phyloP scores from a whole-genome alignment of 257 asterid species.

The Nicotiana obtusifolia region DNA sequence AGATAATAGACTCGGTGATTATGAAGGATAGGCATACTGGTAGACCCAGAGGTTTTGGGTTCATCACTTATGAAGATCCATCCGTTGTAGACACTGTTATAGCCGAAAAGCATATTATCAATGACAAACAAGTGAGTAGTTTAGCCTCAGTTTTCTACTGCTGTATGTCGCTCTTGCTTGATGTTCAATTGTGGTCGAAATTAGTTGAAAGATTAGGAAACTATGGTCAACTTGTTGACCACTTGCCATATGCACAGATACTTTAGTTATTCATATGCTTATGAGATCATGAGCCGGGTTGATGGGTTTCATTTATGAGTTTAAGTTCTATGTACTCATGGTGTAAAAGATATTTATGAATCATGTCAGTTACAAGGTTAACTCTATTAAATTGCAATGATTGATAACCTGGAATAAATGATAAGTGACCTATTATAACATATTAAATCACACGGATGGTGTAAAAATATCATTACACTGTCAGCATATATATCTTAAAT shows the following conservation, averaged over 20 bases:
- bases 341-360: too few relatives aligned
- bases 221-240: background rate
- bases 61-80: constrained; percentile 81
- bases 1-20: constrained; percentile 90
- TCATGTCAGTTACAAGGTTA: too few relatives aligned
- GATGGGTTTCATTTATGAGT: background rate
- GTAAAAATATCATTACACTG: too few relatives aligned
- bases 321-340: background rate
- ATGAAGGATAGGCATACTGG: constrained; percentile 92
- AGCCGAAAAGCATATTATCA: constrained; percentile 77
- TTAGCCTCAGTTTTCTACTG: background rate
- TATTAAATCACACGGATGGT: too few relatives aligned
- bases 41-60: constrained; percentile 93
- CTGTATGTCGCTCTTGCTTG: background rate
- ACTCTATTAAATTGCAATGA: too few relatives aligned
- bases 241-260: background rate
- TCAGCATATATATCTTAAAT: too few relatives aligned
- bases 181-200: background rate
- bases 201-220: background rate
- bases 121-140: constrained; percentile 75
- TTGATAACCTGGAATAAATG: too few relatives aligned
- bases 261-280: background rate
- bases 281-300: background rate
- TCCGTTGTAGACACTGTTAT: constrained; percentile 80
- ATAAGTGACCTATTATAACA: too few relatives aligned